Percentiles rank a stretch among this genome's conserved stretches.
These are phyloP conservation scores for Colletotrichum paranaense DNA, from an alignment of 2,329 filamentous ascomycete species.

Conservation along the genomic window DNA sequence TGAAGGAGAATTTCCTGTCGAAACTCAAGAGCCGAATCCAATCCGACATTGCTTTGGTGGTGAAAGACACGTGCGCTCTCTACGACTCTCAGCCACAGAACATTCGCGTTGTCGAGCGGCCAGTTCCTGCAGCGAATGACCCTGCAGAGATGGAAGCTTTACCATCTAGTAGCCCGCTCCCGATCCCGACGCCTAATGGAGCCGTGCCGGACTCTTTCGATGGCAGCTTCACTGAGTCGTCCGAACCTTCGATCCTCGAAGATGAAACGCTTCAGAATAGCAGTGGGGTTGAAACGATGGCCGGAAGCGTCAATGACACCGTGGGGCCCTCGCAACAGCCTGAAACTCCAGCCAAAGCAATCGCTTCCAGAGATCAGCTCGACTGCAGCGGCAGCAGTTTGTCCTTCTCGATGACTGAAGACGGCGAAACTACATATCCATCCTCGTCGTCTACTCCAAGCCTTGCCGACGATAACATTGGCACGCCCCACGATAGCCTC, in stretches of 20 bases:
- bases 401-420: conserved; percentile 29
- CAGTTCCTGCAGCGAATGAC: conserved; percentile 30
- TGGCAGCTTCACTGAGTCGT: conserved; percentile 28
- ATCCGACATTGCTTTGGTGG: conserved; percentile 60
- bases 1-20: conserved; percentile 51
- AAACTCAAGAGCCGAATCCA: conserved; percentile 58
- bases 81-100: conserved; percentile 43
- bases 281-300: conserved; percentile 21
- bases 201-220: conserved; percentile 20
- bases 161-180: conserved; percentile 25
- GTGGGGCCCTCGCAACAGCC: conserved; percentile 21
- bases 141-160: conserved; percentile 32
- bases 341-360: conserved; percentile 33
- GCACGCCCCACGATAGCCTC: conserved; percentile 38
- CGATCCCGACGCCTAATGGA: conserved; percentile 18
- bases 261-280: conserved; percentile 33
- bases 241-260: conserved; percentile 27
- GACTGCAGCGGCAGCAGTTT: conserved; percentile 11
- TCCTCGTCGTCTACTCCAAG: conserved; percentile 39
- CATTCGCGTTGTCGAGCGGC: conserved; percentile 32
- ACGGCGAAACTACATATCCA: conserved; percentile 31
- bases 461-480: conserved; percentile 36
- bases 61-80: conserved; percentile 62
- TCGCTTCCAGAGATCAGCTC: conserved; percentile 1
- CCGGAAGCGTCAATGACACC: conserved; percentile 19